Evolutionary conservation across 345 rosid species (phyloP).

Genomic region (Corchorus olitorius): DNA sequence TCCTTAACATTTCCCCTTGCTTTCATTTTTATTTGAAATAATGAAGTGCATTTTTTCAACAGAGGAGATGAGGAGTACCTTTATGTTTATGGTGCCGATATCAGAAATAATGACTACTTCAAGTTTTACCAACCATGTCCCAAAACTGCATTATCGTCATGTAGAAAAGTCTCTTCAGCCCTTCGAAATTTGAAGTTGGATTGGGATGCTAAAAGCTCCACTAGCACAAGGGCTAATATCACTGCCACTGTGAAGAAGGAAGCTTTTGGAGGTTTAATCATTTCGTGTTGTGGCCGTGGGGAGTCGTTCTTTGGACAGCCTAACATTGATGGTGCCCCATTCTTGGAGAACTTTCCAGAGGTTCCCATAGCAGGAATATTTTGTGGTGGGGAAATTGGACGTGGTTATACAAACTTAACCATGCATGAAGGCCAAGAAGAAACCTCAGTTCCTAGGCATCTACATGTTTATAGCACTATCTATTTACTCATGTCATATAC

Average conservation of each 20-base stretch:
- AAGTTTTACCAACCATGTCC: conserved; percentile 58
- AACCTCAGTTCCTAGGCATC: conserved; percentile 26
- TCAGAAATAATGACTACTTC: conserved; percentile 69
- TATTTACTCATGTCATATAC: conserved; percentile 58
- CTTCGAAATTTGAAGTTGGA: conserved; percentile 47
- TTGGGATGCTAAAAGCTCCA: conserved; percentile 23
- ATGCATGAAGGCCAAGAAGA: conserved; percentile 30
- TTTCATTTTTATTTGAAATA: conserved; percentile 6
- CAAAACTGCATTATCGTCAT: conserved; percentile 42
- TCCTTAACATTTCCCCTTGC: not conserved
- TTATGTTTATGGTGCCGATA: conserved; percentile 53
- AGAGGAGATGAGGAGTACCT: conserved; percentile 72
- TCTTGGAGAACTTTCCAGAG: conserved; percentile 65
- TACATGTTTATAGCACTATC: conserved; percentile 65
- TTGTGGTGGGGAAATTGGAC: conserved; percentile 71
- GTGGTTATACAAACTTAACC: conserved; percentile 32
- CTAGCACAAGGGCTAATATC: not conserved
- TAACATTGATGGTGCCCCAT: conserved; percentile 59
- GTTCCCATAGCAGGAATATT: conserved; percentile 63
- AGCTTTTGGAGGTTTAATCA: conserved; percentile 72
- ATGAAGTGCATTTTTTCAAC: conserved; percentile 13
- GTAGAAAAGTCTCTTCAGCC: conserved; percentile 31
- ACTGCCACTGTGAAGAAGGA: conserved; percentile 27
- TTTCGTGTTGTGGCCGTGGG: conserved; percentile 58
- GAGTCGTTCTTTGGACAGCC: conserved; percentile 43